Evolutionary conservation across 2,329 filamentous ascomycete genomes (phyloP), one percentile per base, ranked within the genome.

Genomic region (Calonectria hawksworthii): DNA sequence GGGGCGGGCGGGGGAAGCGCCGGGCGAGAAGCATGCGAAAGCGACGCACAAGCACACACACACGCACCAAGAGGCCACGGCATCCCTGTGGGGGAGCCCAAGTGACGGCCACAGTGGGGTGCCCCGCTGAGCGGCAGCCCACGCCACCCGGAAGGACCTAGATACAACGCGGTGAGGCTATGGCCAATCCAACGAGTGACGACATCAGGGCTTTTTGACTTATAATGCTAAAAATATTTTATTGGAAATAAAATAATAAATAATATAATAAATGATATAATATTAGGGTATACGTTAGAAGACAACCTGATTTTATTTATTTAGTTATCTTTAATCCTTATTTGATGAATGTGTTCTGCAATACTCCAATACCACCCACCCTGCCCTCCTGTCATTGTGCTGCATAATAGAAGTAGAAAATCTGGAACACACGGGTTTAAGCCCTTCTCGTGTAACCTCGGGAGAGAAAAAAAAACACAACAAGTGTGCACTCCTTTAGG

Each of bases 1-100:
- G 34, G 56, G 34, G 56, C 56, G 69, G 70, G 78, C 74, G 78
- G 76, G 78, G 76, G 77, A 78, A 73, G 65, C 66, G 73, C 72
- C 69, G 77, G 75, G 36, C 71, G 73, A 75, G 32, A 70, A 44
- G 67, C 68, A 75, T 73, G 68, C 59, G 70, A 70, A 44, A 56
- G 52, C 52, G 64, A 72, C n/a, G 52, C 52, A 56, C 52, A 56
- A 16, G 30, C 52, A 56, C 52, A 34, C 34, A 16, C 32, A 73
- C 21, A 14, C 44, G 44, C 44, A 47, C 44, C 44, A 68, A 51
- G 51, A 71, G 67, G 63, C 51, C 68, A 76, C 69, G 70, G 75
- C 76, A 78, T 75, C 71, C 28, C 28, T 56, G 66, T 71, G 72
- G 72, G 59, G 72, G 38, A 61, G 47, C 21, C n/a, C 38, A 34